Percentiles rank a stretch among this genome's conserved stretches.
Conservation (phyloP, 192 early-diverging fungal genomes). For the Haplosporangium gracile region DNA sequence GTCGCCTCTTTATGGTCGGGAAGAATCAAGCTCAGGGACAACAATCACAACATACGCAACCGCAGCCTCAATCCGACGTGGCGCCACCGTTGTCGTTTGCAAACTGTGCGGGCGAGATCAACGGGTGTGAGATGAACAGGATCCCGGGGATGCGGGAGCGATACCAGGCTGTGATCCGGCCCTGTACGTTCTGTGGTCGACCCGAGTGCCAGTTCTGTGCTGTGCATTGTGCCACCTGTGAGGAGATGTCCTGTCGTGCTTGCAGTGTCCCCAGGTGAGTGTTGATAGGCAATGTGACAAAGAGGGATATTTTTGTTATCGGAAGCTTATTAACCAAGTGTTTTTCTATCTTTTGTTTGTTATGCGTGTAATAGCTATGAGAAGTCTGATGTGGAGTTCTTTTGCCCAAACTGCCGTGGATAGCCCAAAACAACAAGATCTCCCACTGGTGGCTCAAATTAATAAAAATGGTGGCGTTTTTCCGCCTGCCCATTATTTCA, state of each 20-base stretch:
- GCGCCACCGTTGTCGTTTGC: conserved; percentile 14
- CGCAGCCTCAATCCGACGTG: neutral
- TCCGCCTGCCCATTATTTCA: too few species aligned
- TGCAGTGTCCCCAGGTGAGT: conserved; percentile 43
- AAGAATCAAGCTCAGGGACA: conserved; percentile 5
- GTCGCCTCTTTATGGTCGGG: conserved; percentile 39
- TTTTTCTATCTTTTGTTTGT: neutral
- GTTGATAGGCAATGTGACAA: neutral
- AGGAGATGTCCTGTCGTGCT: conserved; percentile 31
- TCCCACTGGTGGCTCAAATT: too few species aligned
- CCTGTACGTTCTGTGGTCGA: conserved; percentile 38
- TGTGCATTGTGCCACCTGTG: conserved; percentile 24
- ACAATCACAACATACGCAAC: neutral
- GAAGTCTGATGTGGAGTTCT: conserved; percentile 37
- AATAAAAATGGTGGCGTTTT: too few species aligned
- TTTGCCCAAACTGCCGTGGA: conserved; percentile 22
- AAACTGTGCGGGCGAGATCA: conserved; percentile 49
- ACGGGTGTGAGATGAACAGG: conserved; percentile 40
- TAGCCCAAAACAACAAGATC: neutral
- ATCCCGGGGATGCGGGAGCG: conserved; percentile 47
- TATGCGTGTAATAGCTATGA: conserved; percentile 25
- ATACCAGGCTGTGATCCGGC: conserved; percentile 26
- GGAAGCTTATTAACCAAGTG: neutral
- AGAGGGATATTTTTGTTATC: neutral
- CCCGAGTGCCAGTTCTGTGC: conserved; percentile 51